Evolutionary conservation across 2,329 filamentous ascomycete species (phyloP), one percentile per base, ranked within the genome.

Genomic region (Leptographium procerum): DNA sequence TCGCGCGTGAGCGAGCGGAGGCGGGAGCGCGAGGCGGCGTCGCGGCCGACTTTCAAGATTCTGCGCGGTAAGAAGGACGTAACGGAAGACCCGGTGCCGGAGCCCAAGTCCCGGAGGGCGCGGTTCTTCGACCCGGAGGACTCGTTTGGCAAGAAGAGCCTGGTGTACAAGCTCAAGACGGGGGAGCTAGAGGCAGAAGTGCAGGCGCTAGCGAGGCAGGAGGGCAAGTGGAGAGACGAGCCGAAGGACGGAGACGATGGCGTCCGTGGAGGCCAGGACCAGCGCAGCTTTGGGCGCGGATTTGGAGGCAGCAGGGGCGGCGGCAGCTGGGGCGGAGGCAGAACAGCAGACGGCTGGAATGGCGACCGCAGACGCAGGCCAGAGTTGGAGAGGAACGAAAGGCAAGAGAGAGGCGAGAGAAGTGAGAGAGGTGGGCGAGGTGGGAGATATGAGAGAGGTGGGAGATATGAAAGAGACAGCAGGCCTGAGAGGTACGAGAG

Each of bases 131-230:
- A 83, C 60, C 74, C 77, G 0, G 69, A 74, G 2, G 72, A 68
- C 22, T 61, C 66, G 1, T 81, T 82, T 65, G 82, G 80, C 22
- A 81, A 80, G 69, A 74, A 69, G 52, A 84, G 81, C 62, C 61
- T 82, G 19, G 80, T 84, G 2, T 82, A 80, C 57, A 71, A 78
- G 64, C 66, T 80, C 60, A 81, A 80, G 64, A 71, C 75, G 56
- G 79, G 77, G 2, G 61, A 66, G 24, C 62, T 77, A 33, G 67
- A 70, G 52, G 68, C 72, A 3, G 65, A 71, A 28, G 13, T 71
- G 26, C 66, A 68, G 52, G 59, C 50, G 11, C 53, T 62, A 29
- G 11, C 52, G n/a, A 16, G 26, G 13, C 29, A 56, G 51, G 24
- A 19, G 8, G n/a, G 26, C 34, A 16, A 2, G 24, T 48, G 22